Base-by-base conservation (phyloP, 768 basidiomycete species). In the Mycena polygramma region DNA sequence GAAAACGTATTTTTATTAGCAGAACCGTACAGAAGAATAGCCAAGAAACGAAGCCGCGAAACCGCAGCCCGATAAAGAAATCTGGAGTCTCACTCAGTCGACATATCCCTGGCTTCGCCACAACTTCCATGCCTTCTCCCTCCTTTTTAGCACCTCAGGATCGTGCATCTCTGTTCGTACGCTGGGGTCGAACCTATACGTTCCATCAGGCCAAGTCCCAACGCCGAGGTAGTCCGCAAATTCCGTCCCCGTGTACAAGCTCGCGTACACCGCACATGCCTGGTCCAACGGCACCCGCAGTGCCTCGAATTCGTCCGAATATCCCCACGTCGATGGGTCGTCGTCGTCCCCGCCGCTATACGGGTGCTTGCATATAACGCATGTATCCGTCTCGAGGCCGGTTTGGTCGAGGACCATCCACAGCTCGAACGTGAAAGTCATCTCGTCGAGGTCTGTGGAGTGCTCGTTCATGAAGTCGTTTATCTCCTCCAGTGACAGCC, bases 21-120 rank as follows among this genome's bases (percentile, higher is more conserved):
- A 30, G 6, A 6, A 30, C 30, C 30, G 30, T 30, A 30, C 2
- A 30, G 3, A 30, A 30, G 30, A 30, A 30, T 30, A 30, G 30
- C 30, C 30, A 30, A 6, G 30, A 30, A 30, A 30, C 30, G 30
- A 30, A 6, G 30, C 30, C 30, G 30, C 30, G 30, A 30, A 30
- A 30, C 30, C 30, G 30, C 30, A 6, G 6, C 30, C 6, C 30
- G 6, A 30, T 6, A 30, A 6, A 41, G 9, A 41, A 41, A 41
- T 7, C 3, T 4, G 41, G 15, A 15, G 41, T 41, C 39, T 19
- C 19, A 11, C 22, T 86, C 84, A 71, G 76, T 78, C 83, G 15
- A 64, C 35, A n/a, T 55, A 19, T 22, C 63, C 63, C 53, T 55
- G 43, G 13, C 22, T n/a, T 17, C 43, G 30, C 63, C 63, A 64